Evolutionary conservation across 805 yeast genomes (phyloP), one percentile per base, ranked within the genome.

Genomic region (Scheffersomyces stipitis): DNA sequence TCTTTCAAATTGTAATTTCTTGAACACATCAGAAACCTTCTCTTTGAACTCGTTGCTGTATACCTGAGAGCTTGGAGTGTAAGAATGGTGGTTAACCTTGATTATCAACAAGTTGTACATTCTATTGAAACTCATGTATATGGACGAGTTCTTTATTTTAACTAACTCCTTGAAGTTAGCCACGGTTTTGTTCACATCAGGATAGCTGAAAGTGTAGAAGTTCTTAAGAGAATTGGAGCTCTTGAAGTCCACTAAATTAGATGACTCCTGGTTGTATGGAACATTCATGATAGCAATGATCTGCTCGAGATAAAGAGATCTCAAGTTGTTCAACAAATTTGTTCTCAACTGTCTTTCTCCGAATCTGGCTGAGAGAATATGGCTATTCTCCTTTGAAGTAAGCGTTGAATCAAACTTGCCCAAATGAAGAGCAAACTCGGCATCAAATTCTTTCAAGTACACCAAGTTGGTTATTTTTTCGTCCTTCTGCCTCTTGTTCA

Each of bases 291-390:
- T 49, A 17, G 71, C 73, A 36, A 68, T 50, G 32, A 67, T 54
- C 6, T 71, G 72, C 32, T 68, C 71, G 13, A 67, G 45, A 44
- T 58, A 69, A 31, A 66, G 59, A 37, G 59, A 57, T 30, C 53
- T 55, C 39, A 69, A 55, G 39, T 60, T 56, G 31, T 55, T 64
- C 45, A 64, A 49, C 28, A 69, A 46, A 34, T 57, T 51, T 30
- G 58, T 56, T 20, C 71, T 58, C 44, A 60, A 58, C 45, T 64
- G 69, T 29, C 55, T 52, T 41, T 67, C 73, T 33, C 51, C 51
- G 33, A 34, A 26, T 13, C 35, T 23, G 13, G 15, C 27, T 3
- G 39, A 44, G 33, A 56, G 49, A 26, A 44, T 45, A 22, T 51
- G 45, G 23, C 48, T 50, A 30, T 49, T 39, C 34, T 54, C 58